Percentiles rank a stretch among this genome's conserved stretches.
Conservation (phyloP, 2,329 filamentous ascomycete genomes). For the Hypoxylon rubiginosum region DNA sequence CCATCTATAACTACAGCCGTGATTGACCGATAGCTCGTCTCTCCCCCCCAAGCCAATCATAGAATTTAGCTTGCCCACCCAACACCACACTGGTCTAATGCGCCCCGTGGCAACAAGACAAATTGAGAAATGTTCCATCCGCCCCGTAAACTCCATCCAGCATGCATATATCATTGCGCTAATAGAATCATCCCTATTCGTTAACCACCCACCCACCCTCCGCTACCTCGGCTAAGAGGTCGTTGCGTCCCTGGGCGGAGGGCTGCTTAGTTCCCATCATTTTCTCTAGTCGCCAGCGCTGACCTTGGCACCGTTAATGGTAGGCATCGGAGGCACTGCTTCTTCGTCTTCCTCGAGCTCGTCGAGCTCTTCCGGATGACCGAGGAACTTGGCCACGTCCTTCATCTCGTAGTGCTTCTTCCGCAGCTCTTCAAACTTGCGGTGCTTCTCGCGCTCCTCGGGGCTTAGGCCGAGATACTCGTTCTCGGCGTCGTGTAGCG, state of each 20-base stretch:
- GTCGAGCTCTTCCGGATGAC: slow-evolving; percentile 76
- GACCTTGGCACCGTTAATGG: slow-evolving; percentile 47
- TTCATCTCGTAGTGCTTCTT: slow-evolving; percentile 99
- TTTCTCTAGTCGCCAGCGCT: slow-evolving; percentile 45
- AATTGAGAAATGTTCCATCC: slow-evolving; percentile 12
- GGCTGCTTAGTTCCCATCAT: slow-evolving; percentile 5
- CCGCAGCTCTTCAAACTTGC: slow-evolving; percentile 88
- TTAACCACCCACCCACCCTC: slow-evolving; percentile 11
- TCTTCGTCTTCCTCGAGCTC: slow-evolving; percentile 69
- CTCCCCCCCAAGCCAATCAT: slow-evolving; percentile 1
- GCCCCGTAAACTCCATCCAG: slow-evolving; percentile 40
- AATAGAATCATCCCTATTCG: slow-evolving; percentile 19
- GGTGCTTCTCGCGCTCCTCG: slow-evolving; percentile 92
- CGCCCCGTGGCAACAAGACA: slow-evolving; percentile 24
- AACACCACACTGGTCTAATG: slow-evolving; percentile 37
- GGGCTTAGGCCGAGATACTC: slow-evolving; percentile 67
- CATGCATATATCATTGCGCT: slow-evolving; percentile 39
- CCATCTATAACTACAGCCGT: slow-evolving; percentile 35
- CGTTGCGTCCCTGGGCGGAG: slow-evolving; percentile 12
- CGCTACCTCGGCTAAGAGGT: neutral
- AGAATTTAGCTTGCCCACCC: slow-evolving; percentile 13
- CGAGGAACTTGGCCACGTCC: slow-evolving; percentile 88
- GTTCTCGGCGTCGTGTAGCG: slow-evolving; percentile 72
- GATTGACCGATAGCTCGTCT: slow-evolving; percentile 16
- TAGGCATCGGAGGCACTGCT: slow-evolving; percentile 56